Evolutionary conservation across 2,329 filamentous ascomycete species (phyloP).

Genomic region (Beauveria bassiana): DNA sequence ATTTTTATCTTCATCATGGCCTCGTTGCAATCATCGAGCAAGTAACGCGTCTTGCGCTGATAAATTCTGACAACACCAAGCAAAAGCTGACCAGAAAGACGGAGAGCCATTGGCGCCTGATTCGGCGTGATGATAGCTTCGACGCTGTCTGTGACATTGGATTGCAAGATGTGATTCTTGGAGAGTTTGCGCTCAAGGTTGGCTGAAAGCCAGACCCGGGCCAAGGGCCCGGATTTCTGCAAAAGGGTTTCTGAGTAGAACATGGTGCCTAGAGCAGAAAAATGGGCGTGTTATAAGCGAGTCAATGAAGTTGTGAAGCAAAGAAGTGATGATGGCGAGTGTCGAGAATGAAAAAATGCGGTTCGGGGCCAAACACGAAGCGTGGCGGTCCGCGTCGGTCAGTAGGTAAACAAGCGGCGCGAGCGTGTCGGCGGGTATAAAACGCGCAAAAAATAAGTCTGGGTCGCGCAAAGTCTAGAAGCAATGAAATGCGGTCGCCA

Average conservation of each 20-base stretch:
- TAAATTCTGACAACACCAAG: slow-evolving; percentile 97
- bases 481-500: slow-evolving; percentile 16
- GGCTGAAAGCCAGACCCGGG: slow-evolving; percentile 95
- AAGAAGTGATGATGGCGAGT: not conserved
- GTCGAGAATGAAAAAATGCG: not conserved
- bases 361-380: slow-evolving; percentile 8
- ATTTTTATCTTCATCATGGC: slow-evolving; percentile 97
- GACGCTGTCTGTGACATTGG: slow-evolving; percentile 90
- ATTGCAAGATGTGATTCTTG: slow-evolving; percentile 91
- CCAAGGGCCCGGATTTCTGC: slow-evolving; percentile 93
- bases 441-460: slow-evolving; percentile 9
- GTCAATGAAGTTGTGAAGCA: not conserved
- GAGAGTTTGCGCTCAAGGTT: slow-evolving; percentile 98
- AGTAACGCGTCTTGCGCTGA: slow-evolving; percentile 90
- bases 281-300: slow-evolving; percentile 8
- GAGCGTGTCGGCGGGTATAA: slow-evolving; percentile 4
- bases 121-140: slow-evolving; percentile 89
- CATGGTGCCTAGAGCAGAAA: slow-evolving; percentile 48
- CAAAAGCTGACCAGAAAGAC: slow-evolving; percentile 86
- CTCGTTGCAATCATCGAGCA: slow-evolving; percentile 96
- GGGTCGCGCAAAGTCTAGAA: slow-evolving; percentile 1
- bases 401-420: slow-evolving; percentile 13
- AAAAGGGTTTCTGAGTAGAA: slow-evolving; percentile 96
- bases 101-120: slow-evolving; percentile 89
- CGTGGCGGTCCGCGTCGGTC: slow-evolving; percentile 8